Percentiles rank a stretch among this genome's conserved stretches.
Conservation (phyloP, 2,329 filamentous ascomycete species). For the Colletotrichum aenigma region DNA sequence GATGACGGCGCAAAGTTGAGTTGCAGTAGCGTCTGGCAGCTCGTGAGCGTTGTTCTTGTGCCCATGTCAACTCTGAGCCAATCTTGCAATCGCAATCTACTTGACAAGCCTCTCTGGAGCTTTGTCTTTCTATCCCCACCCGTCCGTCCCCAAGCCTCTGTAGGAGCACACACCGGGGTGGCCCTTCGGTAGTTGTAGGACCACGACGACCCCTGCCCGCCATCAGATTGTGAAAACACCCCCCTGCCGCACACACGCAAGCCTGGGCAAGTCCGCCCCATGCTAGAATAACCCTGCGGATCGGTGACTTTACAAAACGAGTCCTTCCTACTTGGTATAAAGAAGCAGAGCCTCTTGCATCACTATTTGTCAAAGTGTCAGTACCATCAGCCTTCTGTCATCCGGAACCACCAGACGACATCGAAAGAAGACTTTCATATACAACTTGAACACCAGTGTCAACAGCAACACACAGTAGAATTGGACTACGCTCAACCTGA, state of each 20-base stretch:
- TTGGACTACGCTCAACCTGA: not conserved
- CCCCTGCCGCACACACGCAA: constrained; percentile 15
- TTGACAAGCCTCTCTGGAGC: constrained; percentile 6
- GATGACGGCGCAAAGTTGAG: not conserved
- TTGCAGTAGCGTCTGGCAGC: constrained; percentile 9
- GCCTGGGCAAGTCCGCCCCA: constrained; percentile 5
- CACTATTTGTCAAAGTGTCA: not conserved
- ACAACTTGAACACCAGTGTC: not conserved
- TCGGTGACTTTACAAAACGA: constrained; percentile 6
- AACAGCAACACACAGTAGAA: not conserved
- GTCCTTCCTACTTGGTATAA: constrained; percentile 5
- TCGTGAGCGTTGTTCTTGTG: not conserved
- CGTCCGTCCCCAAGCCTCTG: not conserved
- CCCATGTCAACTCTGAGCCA: not conserved
- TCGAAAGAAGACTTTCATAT: not conserved
- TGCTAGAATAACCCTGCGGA: constrained; percentile 4
- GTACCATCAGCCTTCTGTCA: not conserved
- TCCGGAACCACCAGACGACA: constrained; percentile 4
- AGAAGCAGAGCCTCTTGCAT: constrained; percentile 20
- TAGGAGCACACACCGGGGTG: constrained; percentile 16
- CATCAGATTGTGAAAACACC: not conserved
- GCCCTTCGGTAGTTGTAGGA: not conserved
- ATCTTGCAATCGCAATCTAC: constrained; percentile 5
- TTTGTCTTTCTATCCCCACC: not conserved
- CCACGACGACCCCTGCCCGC: constrained; percentile 8